These are phyloP conservation scores for Cercospora janseana DNA, from an alignment of 2,329 filamentous ascomycete genomes.

Conservation along the genomic window DNA sequence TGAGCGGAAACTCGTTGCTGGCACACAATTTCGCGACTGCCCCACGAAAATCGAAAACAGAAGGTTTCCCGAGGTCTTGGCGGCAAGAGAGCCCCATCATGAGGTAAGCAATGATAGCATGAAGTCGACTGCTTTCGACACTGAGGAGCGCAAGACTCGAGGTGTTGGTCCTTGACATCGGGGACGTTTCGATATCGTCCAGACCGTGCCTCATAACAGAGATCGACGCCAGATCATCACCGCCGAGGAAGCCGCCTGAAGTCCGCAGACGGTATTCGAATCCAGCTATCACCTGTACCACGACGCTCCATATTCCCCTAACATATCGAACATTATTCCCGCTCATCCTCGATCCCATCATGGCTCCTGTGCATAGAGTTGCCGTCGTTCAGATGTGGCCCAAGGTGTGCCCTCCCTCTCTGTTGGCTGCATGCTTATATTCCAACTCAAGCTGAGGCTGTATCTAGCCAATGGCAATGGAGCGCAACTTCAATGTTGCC, in stretches of 20 bases:
- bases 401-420: conserved; percentile 40
- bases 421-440: not conserved
- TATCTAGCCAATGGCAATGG: conserved; percentile 47
- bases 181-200: no score
- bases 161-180: no score
- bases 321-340: not conserved
- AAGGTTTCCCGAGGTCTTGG: conserved; percentile 8
- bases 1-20: conserved; percentile 1
- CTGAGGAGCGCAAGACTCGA: no score
- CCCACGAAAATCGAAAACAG: conserved; percentile 10
- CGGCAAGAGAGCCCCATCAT: not conserved
- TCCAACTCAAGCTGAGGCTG: conserved; percentile 19
- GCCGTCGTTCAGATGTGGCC: conserved; percentile 53
- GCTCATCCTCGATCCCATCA: conserved; percentile 31
- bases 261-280: no score
- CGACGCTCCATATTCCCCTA: not conserved
- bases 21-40: conserved; percentile 18
- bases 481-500: conserved; percentile 50
- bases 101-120: no score
- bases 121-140: no score
- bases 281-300: not conserved
- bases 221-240: no score
- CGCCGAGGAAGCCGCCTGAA: no score
- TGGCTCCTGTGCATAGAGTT: conserved; percentile 48
- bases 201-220: no score